A percentile compares a stretch with the other conserved stretches of the same genome.
These are phyloP conservation scores for Solanum hybrid DNA, from an alignment of 305 asterid species.

Conservation along the genomic window DNA sequence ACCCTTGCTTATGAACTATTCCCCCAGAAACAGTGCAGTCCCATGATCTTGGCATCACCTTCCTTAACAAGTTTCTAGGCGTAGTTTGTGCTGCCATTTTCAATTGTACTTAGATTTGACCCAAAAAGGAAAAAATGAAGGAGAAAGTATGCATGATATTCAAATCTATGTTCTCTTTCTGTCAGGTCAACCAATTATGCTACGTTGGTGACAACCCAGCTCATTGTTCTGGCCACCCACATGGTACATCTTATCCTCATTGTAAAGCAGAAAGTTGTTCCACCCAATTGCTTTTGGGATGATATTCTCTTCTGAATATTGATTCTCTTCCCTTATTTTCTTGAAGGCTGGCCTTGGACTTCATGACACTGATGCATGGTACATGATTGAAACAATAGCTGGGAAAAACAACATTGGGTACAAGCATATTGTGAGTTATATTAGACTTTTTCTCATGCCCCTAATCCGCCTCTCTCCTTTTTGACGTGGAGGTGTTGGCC, in stretches of 20 bases:
- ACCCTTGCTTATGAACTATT: neutral
- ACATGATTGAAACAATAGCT: constrained; percentile 81
- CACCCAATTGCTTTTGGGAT: neutral
- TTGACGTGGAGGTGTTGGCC: neutral
- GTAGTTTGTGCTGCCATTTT: neutral
- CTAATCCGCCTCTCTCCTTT: neutral
- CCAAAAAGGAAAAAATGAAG: neutral
- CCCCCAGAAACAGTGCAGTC: neutral
- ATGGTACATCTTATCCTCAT: constrained; percentile 38
- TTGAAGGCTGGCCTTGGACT: constrained; percentile 83
- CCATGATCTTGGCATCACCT: neutral
- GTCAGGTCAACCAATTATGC: constrained; percentile 88
- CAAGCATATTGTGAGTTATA: constrained; percentile 69
- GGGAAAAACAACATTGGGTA: constrained; percentile 82
- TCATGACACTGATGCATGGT: constrained; percentile 83
- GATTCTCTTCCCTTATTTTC: constrained; percentile 21
- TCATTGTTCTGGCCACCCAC: constrained; percentile 69
- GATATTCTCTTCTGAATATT: constrained; percentile 7
- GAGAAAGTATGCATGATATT: neutral
- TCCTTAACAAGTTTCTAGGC: neutral
- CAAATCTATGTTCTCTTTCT: constrained; percentile 16
- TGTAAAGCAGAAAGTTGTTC: neutral
- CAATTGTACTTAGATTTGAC: neutral
- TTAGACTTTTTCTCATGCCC: neutral
- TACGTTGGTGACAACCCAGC: constrained; percentile 66